These are phyloP conservation scores for Phylloporus sp. DNA, from an alignment of 768 basidiomycete genomes.

Conservation along the genomic window DNA sequence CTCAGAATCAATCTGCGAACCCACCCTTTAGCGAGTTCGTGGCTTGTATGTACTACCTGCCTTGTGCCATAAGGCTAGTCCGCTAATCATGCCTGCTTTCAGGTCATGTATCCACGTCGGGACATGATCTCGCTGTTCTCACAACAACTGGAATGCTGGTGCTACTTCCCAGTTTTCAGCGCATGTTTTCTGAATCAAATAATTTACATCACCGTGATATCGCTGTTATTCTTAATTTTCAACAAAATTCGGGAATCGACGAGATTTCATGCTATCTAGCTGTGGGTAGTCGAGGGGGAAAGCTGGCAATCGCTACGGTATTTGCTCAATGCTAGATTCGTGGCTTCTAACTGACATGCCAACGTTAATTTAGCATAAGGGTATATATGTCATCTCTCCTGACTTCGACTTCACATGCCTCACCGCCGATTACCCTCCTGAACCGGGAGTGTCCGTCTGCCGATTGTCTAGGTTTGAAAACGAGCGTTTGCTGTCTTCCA, in stretches of 20 bases:
- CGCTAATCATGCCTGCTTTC: constrained; percentile 5
- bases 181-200: constrained; percentile 25
- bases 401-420: constrained; percentile 20
- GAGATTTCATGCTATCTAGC: constrained; percentile 44
- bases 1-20: constrained; percentile 1
- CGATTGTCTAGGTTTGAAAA: constrained; percentile 12
- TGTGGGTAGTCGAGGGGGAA: constrained; percentile 36
- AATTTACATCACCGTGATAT: constrained; percentile 38
- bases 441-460: constrained; percentile 27
- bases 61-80: background rate
- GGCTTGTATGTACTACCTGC: constrained; percentile 20
- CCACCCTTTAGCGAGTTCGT: constrained; percentile 13
- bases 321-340: background rate
- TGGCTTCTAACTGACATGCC: background rate
- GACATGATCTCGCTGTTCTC: constrained; percentile 33
- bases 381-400: constrained; percentile 25
- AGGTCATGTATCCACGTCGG: constrained; percentile 47
- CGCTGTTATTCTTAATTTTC: constrained; percentile 22
- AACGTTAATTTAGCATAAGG: constrained; percentile 12
- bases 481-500: constrained; percentile 9
- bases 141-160: constrained; percentile 23
- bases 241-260: constrained; percentile 1
- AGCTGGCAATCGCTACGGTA: constrained; percentile 48
- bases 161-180: constrained; percentile 27
- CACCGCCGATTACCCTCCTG: constrained; percentile 28